Evolutionary conservation across 2,329 filamentous ascomycete species (phyloP).

Genomic region (Fusarium robinianum): DNA sequence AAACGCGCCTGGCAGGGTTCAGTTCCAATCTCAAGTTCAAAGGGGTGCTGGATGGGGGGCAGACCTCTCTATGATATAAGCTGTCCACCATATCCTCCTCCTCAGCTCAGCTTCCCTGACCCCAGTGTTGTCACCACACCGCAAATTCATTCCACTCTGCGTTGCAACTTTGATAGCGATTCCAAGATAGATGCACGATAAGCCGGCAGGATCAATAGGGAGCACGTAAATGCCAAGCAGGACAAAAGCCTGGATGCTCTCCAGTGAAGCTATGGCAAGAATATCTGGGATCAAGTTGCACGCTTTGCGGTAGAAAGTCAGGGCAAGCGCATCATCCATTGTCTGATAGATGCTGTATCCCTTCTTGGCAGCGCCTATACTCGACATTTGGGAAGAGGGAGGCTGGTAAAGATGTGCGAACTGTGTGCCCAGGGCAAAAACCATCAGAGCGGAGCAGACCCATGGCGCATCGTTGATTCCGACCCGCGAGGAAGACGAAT

Average conservation of each 20-base stretch:
- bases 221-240: conserved; percentile 27
- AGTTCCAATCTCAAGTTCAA: background rate
- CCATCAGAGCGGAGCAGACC: conserved; percentile 29
- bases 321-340: conserved; percentile 22
- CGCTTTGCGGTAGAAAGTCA: conserved; percentile 24
- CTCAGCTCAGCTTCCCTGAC: conserved; percentile 11
- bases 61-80: conserved; percentile 28
- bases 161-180: conserved; percentile 30
- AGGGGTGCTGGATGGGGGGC: background rate
- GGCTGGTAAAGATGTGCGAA: conserved; percentile 24
- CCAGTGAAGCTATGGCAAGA: conserved; percentile 17
- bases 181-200: conserved; percentile 32
- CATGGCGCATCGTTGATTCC: conserved; percentile 19
- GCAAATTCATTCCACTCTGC: conserved; percentile 22
- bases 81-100: conserved; percentile 34
- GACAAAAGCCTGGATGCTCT: conserved; percentile 30
- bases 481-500: conserved; percentile 7
- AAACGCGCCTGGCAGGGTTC: conserved; percentile 19
- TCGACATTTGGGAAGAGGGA: background rate
- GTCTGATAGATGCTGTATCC: conserved; percentile 14
- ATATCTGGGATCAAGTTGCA: conserved; percentile 21
- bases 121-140: background rate
- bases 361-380: conserved; percentile 5
- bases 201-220: conserved; percentile 25
- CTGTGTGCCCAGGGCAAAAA: conserved; percentile 30